Evolutionary conservation across 345 rosid genomes (phyloP), one percentile per base, ranked within the genome.

Genomic region (Abelmoschus esculentus): DNA sequence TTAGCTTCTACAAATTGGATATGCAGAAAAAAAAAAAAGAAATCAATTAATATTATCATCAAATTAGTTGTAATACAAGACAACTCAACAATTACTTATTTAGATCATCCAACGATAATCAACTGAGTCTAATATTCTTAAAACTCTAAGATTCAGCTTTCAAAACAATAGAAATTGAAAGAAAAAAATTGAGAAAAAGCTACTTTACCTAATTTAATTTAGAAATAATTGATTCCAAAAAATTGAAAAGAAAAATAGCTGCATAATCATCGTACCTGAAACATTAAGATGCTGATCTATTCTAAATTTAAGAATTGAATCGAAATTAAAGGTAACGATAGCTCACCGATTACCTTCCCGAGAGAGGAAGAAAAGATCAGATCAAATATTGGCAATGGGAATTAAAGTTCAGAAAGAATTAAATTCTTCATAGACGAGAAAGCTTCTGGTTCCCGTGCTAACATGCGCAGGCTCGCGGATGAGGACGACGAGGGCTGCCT

Each of bases 341-440:
- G 61, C 71, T 34, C n/a, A 68, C 71, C 49, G 34, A 68, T 36
- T 52, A 47, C 53, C 53, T 54, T 68, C 9, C n/a, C 61, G 7
- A 17, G 50, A 10, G 46, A 10, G 29, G 68, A 64, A 26, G 18
- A 1, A 28, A 34, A 57, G 61, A 68, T 53, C 50, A 34, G 54
- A 14, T 34, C 19, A 53, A 53, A 29, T 46, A 44, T 34, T 68
- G 40, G 12, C 2, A 34, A 68, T 53, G 3, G 2, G 12, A 50
- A 50, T 67, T 59, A 50, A 10, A 50, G 50, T 67, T 28, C 69
- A 3, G 4, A 28, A 49, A 8, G 26, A 22, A 22, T 22, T 1
- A 29, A 52, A 52, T n/a, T 57, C 61, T 57, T 34, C 61, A 2
- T 0, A 26, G n/a, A 26, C 7, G 36, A 52, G 18, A 7, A 53